Evolutionary conservation across 2,329 filamentous ascomycete species (phyloP).

Genomic region (Dichotomopilus funicola): DNA sequence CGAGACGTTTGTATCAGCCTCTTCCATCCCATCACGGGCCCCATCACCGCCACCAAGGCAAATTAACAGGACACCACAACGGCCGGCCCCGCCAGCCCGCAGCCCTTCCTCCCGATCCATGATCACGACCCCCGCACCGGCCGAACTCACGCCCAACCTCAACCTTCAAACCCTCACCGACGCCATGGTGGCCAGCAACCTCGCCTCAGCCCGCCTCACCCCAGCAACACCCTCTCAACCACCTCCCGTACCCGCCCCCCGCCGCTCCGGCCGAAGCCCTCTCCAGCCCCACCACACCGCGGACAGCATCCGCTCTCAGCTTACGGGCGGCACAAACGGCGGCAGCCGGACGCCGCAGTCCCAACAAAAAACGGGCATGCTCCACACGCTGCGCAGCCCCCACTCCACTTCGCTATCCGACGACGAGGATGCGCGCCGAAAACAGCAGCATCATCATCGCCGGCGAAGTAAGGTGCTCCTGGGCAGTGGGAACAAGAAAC

Average conservation of each 20-base stretch:
- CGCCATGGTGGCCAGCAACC: conserved; percentile 68
- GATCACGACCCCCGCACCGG: not conserved
- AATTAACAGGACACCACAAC: not conserved
- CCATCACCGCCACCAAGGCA: conserved; percentile 18
- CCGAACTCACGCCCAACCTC: conserved; percentile 32
- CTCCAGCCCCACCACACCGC: conserved; percentile 20
- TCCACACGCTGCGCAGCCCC: conserved; percentile 59
- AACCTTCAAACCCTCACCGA: conserved; percentile 61
- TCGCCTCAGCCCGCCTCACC: conserved; percentile 55
- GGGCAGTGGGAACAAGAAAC: conserved; percentile 50
- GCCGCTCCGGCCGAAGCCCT: conserved; percentile 26
- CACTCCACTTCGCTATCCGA: conserved; percentile 38
- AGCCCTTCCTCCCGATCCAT: not conserved
- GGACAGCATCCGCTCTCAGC: conserved; percentile 16
- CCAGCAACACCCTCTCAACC: conserved; percentile 32
- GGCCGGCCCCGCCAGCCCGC: not conserved
- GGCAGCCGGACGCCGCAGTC: conserved; percentile 23
- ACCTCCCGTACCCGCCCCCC: conserved; percentile 33
- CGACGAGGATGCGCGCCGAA: conserved; percentile 40
- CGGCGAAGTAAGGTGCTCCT: conserved; percentile 29
- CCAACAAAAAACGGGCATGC: conserved; percentile 44
- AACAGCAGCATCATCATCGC: conserved; percentile 28
- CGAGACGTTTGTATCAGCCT: conserved; percentile 40
- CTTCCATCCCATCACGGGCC: conserved; percentile 26
- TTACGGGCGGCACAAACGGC: conserved; percentile 10